Evolutionary conservation across 495 filamentous ascomycete species (phyloP).

Genomic region (Annulohypoxylon bovei): DNA sequence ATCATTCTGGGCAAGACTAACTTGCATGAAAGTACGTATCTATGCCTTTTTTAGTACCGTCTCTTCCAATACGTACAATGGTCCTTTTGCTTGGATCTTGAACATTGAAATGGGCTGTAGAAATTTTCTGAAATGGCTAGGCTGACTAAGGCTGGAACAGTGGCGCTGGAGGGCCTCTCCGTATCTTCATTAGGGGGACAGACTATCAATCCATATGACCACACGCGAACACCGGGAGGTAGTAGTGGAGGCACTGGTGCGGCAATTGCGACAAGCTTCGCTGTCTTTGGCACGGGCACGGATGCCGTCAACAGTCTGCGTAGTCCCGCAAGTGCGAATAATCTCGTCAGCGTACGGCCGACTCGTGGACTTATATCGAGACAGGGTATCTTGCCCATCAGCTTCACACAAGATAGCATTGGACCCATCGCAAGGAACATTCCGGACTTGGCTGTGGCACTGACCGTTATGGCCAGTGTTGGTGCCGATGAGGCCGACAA

Average conservation of each 20-base stretch:
- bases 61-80: background rate
- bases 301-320: slow-evolving; percentile 72
- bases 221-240: slow-evolving; percentile 69
- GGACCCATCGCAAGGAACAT: slow-evolving; percentile 68
- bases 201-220: slow-evolving; percentile 71
- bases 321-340: slow-evolving; percentile 70
- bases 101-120: background rate
- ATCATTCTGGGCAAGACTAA: slow-evolving; percentile 75
- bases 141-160: slow-evolving; percentile 21
- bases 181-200: slow-evolving; percentile 71
- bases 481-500: slow-evolving; percentile 59
- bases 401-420: slow-evolving; percentile 68
- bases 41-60: background rate
- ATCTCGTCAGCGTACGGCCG: slow-evolving; percentile 68
- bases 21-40: slow-evolving; percentile 61
- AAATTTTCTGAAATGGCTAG: background rate
- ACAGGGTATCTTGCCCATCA: slow-evolving; percentile 67
- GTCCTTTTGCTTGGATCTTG: background rate
- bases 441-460: slow-evolving; percentile 62
- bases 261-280: slow-evolving; percentile 67
- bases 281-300: slow-evolving; percentile 66
- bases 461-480: slow-evolving; percentile 66
- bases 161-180: slow-evolving; percentile 69
- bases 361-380: slow-evolving; percentile 65
- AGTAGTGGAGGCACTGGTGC: slow-evolving; percentile 71